phyloP scores from a whole-genome alignment of 1,139 yeast genomes.

The Yamadazyma sp. region DNA sequence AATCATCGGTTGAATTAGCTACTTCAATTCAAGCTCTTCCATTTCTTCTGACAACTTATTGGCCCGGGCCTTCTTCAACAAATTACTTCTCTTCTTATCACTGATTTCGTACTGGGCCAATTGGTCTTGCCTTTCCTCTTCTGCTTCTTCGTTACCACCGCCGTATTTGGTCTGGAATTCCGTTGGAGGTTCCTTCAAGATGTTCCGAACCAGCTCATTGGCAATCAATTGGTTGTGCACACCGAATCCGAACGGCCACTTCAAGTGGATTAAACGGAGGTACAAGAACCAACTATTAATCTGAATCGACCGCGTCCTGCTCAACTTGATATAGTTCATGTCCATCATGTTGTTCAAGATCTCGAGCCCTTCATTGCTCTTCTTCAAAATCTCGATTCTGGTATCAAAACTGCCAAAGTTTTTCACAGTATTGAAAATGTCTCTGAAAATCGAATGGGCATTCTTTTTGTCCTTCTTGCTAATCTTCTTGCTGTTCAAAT shows the following conservation, averaged over 20 bases:
- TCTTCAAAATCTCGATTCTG: slow-evolving; percentile 38
- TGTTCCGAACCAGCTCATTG: slow-evolving; percentile 45
- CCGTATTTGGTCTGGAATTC: slow-evolving; percentile 32
- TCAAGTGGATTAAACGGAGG: slow-evolving; percentile 58
- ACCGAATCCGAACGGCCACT: slow-evolving; percentile 73
- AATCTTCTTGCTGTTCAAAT: slow-evolving; percentile 53
- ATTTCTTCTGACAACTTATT: slow-evolving; percentile 32
- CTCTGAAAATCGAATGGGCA: slow-evolving; percentile 62
- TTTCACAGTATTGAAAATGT: slow-evolving; percentile 53
- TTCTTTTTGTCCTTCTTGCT: slow-evolving; percentile 65
- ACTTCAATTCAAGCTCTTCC: slow-evolving; percentile 21
- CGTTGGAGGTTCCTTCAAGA: slow-evolving; percentile 42
- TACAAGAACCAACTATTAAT: slow-evolving; percentile 68
- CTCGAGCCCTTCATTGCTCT: slow-evolving; percentile 40
- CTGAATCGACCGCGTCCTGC: slow-evolving; percentile 56
- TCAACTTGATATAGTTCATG: slow-evolving; percentile 52
- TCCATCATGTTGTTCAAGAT: slow-evolving; percentile 36
- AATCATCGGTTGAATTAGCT: too few species aligned
- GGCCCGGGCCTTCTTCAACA: slow-evolving; percentile 35
- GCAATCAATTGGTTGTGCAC: slow-evolving; percentile 60
- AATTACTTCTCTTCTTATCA: slow-evolving; percentile 34
- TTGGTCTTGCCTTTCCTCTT: slow-evolving; percentile 12
- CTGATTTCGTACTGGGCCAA: slow-evolving; percentile 19
- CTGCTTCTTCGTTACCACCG: slow-evolving; percentile 18
- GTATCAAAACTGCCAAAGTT: slow-evolving; percentile 39